Evolutionary conservation across 2,329 filamentous ascomycete genomes (phyloP).

Genomic region (Stagonosporopsis vannaccii): DNA sequence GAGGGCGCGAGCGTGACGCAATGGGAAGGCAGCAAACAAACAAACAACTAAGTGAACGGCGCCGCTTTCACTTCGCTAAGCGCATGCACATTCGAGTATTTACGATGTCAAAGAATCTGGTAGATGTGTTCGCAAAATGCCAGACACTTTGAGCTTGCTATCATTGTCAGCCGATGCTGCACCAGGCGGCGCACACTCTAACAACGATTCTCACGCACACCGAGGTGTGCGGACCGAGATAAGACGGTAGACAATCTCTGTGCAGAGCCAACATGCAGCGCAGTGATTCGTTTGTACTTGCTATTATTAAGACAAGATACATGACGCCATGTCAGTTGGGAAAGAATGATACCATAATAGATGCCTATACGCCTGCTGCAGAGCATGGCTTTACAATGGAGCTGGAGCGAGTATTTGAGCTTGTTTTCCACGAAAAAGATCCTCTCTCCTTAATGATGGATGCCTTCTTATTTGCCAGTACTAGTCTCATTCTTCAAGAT

Average conservation of each 20-base stretch:
- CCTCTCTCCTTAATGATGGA: too few relatives aligned
- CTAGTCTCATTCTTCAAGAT: conserved; percentile 16
- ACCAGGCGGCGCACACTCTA: not conserved
- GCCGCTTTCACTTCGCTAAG: conserved; percentile 1
- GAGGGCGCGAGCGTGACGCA: conserved; percentile 1
- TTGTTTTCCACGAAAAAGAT: not conserved
- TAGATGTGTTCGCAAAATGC: not conserved
- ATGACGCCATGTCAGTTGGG: not conserved
- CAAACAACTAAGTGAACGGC: not conserved
- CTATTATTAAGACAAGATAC: not conserved
- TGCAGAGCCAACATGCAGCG: not conserved
- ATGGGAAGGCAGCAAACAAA: conserved; percentile 10
- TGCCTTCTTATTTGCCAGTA: not conserved
- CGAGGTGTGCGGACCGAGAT: not conserved
- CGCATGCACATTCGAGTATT: not conserved
- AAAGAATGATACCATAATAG: not conserved
- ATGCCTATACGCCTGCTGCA: not conserved
- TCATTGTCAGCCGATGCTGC: not conserved
- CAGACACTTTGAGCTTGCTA: not conserved
- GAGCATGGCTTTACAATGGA: not conserved
- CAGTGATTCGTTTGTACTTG: not conserved
- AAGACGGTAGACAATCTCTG: not conserved
- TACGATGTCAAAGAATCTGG: not conserved
- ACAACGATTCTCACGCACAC: not conserved
- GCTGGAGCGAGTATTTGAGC: not conserved